These are phyloP conservation scores for Solanum hybrid DNA, from an alignment of 305 asterid species.

Conservation along the genomic window DNA sequence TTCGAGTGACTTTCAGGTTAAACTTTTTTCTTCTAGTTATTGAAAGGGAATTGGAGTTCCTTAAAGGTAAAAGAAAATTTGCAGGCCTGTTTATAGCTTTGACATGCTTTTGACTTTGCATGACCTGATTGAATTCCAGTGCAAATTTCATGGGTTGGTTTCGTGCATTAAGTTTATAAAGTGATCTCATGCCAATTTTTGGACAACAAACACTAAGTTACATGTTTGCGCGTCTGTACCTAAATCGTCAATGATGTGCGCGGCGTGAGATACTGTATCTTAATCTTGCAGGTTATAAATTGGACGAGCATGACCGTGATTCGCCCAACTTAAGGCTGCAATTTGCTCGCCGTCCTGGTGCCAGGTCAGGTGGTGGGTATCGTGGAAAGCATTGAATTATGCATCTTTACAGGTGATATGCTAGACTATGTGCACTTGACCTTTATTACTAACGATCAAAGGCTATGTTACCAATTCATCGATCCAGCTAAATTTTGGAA, in stretches of 20 bases:
- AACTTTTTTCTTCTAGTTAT: not conserved
- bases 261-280: slow-evolving; percentile 30
- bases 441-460: not conserved
- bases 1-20: not conserved
- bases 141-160: not conserved
- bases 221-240: slow-evolving; percentile 8
- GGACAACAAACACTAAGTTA: not conserved
- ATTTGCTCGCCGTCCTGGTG: slow-evolving; percentile 82
- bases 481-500: not conserved
- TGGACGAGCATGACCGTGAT: slow-evolving; percentile 78
- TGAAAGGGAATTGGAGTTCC: not conserved
- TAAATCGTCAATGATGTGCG: slow-evolving; percentile 17
- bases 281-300: slow-evolving; percentile 77
- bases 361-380: slow-evolving; percentile 76
- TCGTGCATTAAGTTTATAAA: not conserved
- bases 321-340: slow-evolving; percentile 61
- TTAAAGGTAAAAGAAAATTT: not conserved
- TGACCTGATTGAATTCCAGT: not conserved
- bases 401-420: slow-evolving; percentile 55
- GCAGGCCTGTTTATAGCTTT: not conserved
- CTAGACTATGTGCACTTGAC: slow-evolving; percentile 9
- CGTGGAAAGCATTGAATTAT: slow-evolving; percentile 59
- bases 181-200: not conserved
- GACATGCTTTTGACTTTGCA: not conserved
- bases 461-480: not conserved